Evolutionary conservation across 2,329 filamentous ascomycete genomes (phyloP).

Genomic region (Penicillium frequentans): DNA sequence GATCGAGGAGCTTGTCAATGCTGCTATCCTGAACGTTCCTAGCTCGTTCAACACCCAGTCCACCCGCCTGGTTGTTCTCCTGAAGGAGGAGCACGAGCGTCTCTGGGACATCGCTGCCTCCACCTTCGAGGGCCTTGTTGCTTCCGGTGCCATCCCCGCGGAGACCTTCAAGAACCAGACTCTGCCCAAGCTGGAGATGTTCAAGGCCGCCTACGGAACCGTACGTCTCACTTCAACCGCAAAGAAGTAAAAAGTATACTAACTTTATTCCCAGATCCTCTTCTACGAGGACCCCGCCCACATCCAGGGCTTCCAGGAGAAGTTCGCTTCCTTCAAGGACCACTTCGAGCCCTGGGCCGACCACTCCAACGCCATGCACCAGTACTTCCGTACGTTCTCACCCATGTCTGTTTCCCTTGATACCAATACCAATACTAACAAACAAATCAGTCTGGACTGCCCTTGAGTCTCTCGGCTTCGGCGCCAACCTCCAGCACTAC

Average conservation of each 20-base stretch:
- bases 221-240: slow-evolving; percentile 42
- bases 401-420: neutral
- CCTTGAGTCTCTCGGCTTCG: slow-evolving; percentile 79
- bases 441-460: slow-evolving; percentile 66
- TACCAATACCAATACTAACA: slow-evolving; percentile 1
- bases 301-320: slow-evolving; percentile 65
- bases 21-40: slow-evolving; percentile 67
- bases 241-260: neutral
- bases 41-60: slow-evolving; percentile 88
- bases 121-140: slow-evolving; percentile 67
- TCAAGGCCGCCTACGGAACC: slow-evolving; percentile 73
- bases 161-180: slow-evolving; percentile 57
- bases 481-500: slow-evolving; percentile 91
- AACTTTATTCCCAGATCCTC: slow-evolving; percentile 53
- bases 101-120: slow-evolving; percentile 76
- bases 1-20: slow-evolving; percentile 38
- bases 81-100: slow-evolving; percentile 80
- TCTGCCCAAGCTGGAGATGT: slow-evolving; percentile 53
- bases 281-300: slow-evolving; percentile 80
- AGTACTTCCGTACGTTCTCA: slow-evolving; percentile 58
- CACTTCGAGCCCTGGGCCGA: slow-evolving; percentile 75
- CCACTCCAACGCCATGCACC: slow-evolving; percentile 79
- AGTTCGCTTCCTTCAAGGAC: slow-evolving; percentile 73
- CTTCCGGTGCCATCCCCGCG: slow-evolving; percentile 46
- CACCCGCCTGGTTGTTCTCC: slow-evolving; percentile 73